phyloP scores from a whole-genome alignment of 192 early-diverging fungal genomes.

The Coemansia sp. region DNA sequence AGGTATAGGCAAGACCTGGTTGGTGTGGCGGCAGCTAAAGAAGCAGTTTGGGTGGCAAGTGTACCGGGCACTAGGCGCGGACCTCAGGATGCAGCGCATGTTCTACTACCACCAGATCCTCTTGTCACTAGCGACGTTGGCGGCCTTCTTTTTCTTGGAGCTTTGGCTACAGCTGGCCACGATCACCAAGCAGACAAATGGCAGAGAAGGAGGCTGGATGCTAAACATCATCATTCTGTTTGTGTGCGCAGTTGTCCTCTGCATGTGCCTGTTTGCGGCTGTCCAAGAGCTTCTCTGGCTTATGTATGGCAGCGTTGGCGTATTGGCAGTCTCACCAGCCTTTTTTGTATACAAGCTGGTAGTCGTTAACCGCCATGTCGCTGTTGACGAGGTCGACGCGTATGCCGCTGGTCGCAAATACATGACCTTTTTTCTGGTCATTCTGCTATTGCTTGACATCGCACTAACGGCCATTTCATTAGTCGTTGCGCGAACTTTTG shows the following conservation, averaged over 20 bases:
- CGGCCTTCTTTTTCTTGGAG: slow-evolving; percentile 39
- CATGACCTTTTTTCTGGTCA: slow-evolving; percentile 18
- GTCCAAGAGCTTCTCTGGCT: slow-evolving; percentile 34
- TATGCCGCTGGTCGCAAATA: slow-evolving; percentile 16
- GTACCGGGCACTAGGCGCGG: slow-evolving; percentile 47
- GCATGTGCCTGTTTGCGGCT: slow-evolving; percentile 27
- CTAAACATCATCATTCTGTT: slow-evolving; percentile 10
- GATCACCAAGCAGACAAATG: slow-evolving; percentile 35
- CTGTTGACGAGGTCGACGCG: neutral
- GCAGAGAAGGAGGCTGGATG: slow-evolving; percentile 14
- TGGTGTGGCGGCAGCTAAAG: slow-evolving; percentile 37
- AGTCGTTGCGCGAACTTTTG: slow-evolving; percentile 24
- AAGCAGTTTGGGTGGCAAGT: slow-evolving; percentile 53
- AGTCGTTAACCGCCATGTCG: slow-evolving; percentile 6
- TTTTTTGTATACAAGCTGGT: slow-evolving; percentile 48
- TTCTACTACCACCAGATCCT: slow-evolving; percentile 40
- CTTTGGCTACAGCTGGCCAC: slow-evolving; percentile 55
- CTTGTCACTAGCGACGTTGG: slow-evolving; percentile 25
- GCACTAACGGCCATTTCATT: slow-evolving; percentile 8
- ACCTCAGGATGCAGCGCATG: slow-evolving; percentile 52
- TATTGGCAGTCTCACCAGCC: slow-evolving; percentile 11
- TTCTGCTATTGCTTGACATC: slow-evolving; percentile 22
- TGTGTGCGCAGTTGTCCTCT: slow-evolving; percentile 11
- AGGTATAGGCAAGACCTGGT: slow-evolving; percentile 17
- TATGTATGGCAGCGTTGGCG: slow-evolving; percentile 27